Evolutionary conservation across 176 grass and related monocot genomes (phyloP), one percentile per base, ranked within the genome.

Genomic region (Eleusine indica): DNA sequence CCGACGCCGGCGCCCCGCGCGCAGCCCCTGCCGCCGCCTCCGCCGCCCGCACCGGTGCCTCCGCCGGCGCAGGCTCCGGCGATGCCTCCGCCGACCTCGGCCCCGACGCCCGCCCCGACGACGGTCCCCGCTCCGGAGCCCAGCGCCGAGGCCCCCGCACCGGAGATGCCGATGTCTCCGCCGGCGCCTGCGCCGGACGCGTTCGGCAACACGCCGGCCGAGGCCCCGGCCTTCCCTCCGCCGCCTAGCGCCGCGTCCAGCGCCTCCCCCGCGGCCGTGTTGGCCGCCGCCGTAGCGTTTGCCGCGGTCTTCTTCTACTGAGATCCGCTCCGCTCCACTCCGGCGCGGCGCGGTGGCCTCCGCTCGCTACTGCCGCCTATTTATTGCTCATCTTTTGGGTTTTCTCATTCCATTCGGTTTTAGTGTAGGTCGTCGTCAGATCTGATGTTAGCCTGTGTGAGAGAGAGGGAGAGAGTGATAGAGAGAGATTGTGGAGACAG

Each of bases 121-220:
- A 22, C 73, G 44, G 44, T 47, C 2, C 54, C 73, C 0, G 30
- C n/a, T 3, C 71, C 78, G 30, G 28, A 6, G 1, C 79, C 86
- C 66, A 42, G 49, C 66, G 66, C 80, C 43, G 1, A 56, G 16
- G 16, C 80, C 37, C 80, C 44, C 3, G 41, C 30, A 2, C 80
- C 80, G n/a, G 68, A 62, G 44, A 12, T 39, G 38, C 65, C 74
- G 0, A 2, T 9, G 32, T 66, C 74, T 12, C 86, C 75, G n/a
- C 75, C 85, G 61, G 70, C 78, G 15, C 84, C 86, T 11, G 43
- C 86, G 9, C 68, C 87, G 39, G 68, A 74, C 43, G 18, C 56
- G 7, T 47, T 11, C 58, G 5, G 67, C 0, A 47, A 37, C 67
- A 0, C 86, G 17, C 81, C 87, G 21, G 1, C 69, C 10, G 69